Evolutionary conservation across 2,329 filamentous ascomycete species (phyloP).

Genomic region (Boeremia exigua): DNA sequence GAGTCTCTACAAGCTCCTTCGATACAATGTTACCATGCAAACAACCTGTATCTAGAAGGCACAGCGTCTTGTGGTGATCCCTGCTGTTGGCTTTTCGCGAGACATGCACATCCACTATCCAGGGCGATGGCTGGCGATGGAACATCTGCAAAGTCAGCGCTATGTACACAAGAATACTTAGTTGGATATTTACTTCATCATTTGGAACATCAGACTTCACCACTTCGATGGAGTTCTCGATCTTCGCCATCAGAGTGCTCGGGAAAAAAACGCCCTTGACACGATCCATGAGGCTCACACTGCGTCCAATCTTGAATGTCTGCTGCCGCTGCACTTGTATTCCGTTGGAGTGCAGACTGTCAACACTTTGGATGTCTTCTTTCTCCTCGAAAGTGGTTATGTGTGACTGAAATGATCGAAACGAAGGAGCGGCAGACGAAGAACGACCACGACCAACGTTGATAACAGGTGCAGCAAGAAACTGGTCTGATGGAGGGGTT

Average conservation of each 20-base stretch:
- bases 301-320: not conserved
- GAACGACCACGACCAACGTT: not conserved
- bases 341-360: not conserved
- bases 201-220: not conserved
- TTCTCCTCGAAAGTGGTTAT: not conserved
- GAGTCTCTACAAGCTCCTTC: not conserved
- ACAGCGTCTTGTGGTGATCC: not conserved
- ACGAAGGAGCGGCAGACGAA: not conserved
- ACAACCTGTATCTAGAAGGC: slow-evolving; percentile 4
- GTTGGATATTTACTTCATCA: not conserved
- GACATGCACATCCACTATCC: not conserved
- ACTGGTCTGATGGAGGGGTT: not conserved
- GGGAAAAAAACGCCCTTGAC: not conserved
- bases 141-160: not conserved
- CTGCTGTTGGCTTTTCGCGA: not conserved
- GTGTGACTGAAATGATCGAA: not conserved
- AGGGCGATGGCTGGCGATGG: not conserved
- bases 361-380: not conserved
- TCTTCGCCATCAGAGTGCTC: not conserved
- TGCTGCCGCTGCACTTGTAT: not conserved
- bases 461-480: not conserved
- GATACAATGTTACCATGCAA: not conserved
- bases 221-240: not conserved
- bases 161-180: not conserved
- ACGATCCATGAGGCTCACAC: not conserved